phyloP scores from a whole-genome alignment of 495 filamentous ascomycete genomes.

The Cryomyces minteri region DNA sequence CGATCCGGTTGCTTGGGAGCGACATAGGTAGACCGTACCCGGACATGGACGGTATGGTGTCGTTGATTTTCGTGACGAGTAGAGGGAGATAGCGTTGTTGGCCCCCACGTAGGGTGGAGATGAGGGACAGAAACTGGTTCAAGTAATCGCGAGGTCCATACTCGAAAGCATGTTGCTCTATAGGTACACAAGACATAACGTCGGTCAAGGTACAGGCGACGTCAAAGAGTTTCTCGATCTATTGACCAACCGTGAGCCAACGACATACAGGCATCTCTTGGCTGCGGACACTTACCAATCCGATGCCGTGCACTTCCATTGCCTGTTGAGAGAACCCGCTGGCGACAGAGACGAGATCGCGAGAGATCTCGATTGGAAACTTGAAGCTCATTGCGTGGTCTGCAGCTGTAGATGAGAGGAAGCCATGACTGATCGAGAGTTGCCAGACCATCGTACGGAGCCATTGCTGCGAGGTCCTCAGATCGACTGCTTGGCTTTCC shows the following conservation, averaged over 20 bases:
- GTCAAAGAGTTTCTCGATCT: constrained; percentile 63
- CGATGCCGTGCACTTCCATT: constrained; percentile 57
- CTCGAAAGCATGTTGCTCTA: constrained; percentile 34
- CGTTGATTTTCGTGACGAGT: constrained; percentile 48
- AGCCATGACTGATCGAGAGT: constrained; percentile 34
- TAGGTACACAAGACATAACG: constrained; percentile 45
- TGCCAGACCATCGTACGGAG: constrained; percentile 72
- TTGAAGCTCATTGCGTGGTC: constrained; percentile 46
- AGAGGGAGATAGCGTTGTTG: constrained; percentile 52
- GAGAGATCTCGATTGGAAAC: constrained; percentile 52
- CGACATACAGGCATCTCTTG: background rate
- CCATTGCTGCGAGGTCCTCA: constrained; percentile 63
- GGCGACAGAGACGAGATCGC: constrained; percentile 47
- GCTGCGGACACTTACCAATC: constrained; percentile 33
- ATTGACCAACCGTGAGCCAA: background rate
- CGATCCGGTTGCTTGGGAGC: no score
- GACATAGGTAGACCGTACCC: no score
- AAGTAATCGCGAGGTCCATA: constrained; percentile 55
- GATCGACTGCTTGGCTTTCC: constrained; percentile 50
- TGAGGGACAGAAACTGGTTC: constrained; percentile 44
- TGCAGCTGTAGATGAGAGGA: constrained; percentile 27
- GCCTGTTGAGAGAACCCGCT: constrained; percentile 41
- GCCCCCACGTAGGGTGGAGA: constrained; percentile 51
- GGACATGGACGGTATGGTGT: constrained; percentile 33
- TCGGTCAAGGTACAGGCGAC: constrained; percentile 56